These are phyloP conservation scores for Digitaria exilis DNA, from an alignment of 202 grass and related monocot genomes.

Conservation along the genomic window DNA sequence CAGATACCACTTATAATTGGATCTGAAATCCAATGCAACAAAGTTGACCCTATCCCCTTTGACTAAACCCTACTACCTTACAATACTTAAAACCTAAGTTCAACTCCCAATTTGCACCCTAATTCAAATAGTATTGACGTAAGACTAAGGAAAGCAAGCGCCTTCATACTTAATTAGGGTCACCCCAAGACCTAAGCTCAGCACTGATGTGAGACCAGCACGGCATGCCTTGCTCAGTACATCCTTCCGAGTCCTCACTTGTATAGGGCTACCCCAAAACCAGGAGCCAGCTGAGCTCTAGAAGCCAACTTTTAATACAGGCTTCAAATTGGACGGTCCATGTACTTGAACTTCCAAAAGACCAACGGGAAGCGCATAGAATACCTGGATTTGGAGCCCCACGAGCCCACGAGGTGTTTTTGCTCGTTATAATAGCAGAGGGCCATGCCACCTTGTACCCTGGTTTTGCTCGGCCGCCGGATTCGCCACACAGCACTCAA, in stretches of 20 bases:
- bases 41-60: neutral
- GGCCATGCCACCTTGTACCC: slow-evolving; percentile 8
- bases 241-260: neutral
- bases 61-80: neutral
- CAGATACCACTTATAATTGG: neutral
- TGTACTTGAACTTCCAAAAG: slow-evolving; percentile 19
- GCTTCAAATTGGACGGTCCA: neutral
- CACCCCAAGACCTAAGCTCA: no score
- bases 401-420: slow-evolving; percentile 17
- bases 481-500: slow-evolving; percentile 47
- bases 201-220: no score
- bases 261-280: slow-evolving; percentile 1
- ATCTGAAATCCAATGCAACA: neutral
- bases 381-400: neutral
- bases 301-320: neutral
- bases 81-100: neutral
- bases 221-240: neutral
- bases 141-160: slow-evolving; percentile 32
- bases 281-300: neutral
- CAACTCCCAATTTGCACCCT: slow-evolving; percentile 1
- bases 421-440: neutral
- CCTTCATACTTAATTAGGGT: neutral
- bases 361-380: neutral
- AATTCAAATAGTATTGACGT: neutral
- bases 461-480: slow-evolving; percentile 35